Evolutionary conservation across 768 basidiomycete species (phyloP), one percentile per base, ranked within the genome.

Genomic region (Astraeus odoratus): DNA sequence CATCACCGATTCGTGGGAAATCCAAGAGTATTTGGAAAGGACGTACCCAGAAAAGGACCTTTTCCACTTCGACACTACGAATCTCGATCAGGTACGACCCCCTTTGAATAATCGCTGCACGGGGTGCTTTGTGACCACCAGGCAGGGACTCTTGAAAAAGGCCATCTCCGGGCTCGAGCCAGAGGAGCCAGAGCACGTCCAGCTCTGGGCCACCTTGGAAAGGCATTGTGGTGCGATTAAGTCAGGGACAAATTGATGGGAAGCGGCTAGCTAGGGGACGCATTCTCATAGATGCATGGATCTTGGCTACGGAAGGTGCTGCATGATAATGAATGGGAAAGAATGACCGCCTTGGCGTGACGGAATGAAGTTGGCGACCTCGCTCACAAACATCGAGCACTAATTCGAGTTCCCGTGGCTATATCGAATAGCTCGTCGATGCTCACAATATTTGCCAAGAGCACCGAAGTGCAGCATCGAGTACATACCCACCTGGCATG

Each of bases 161-260:
- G 54, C 56, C 10, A 47, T 78, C 41, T 71, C 74, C 20, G 65
- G 72, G 25, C 49, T 73, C 25, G 57, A 57, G 4, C 68, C 70
- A 0, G 59, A 56, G 35, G 67, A 67, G 4, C 64, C 67, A 9
- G 56, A 47, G 39, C 53, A 63, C 13, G 58, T 57, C 6, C 61
- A 41, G 9, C 59, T 65, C 33, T 68, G 55, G 63, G 37, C 13
- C n/a, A 29, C 22, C 30, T 34, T 55, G 0, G 53, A 65, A 49
- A 51, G 51, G 37, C 13, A 10, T 6, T 50, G 44, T 37, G 25
- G 36, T 22, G 42, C 44, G 1, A 40, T 36, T 8, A 54, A 55
- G 37, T 43, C 8, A 20, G 57, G 53, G 51, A 57, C 43, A 36
- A 35, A 38, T 19, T 6, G 54, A 42, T 20, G 64, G 64, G 3